Conservation (phyloP, 2,329 filamentous ascomycete species). For the Aureobasidium pullulans region DNA sequence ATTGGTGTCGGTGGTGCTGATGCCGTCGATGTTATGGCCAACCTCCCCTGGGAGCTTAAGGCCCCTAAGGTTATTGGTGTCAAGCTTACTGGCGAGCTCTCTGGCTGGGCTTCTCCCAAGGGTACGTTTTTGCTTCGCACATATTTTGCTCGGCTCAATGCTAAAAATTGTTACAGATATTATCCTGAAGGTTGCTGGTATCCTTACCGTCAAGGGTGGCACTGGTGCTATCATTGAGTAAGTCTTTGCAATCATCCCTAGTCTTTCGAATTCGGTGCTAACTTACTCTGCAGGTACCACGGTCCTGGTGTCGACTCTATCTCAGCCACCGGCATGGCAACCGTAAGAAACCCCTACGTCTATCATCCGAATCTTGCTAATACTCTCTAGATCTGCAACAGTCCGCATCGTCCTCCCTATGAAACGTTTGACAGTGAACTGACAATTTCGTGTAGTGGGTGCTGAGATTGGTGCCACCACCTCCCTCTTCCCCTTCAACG, state of each 20-base stretch:
- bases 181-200: conserved; percentile 94
- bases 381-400: no score
- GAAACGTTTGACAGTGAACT: not conserved
- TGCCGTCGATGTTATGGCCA: conserved; percentile 96
- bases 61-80: conserved; percentile 96
- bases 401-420: no score
- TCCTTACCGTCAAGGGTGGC: conserved; percentile 95
- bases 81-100: conserved; percentile 81
- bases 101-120: conserved; percentile 90
- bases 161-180: conserved; percentile 57
- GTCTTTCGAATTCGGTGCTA: conserved; percentile 15
- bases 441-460: conserved; percentile 22
- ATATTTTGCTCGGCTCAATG: not conserved
- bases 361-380: no score
- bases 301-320: conserved; percentile 67
- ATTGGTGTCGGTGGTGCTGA: conserved; percentile 98
- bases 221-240: conserved; percentile 88
- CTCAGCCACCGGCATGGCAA: conserved; percentile 69
- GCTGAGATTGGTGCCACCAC: conserved; percentile 80
- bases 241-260: conserved; percentile 26
- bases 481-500: conserved; percentile 94
- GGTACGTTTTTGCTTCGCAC: conserved; percentile 46
- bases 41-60: conserved; percentile 96
- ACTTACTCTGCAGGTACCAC: not conserved
- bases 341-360: not conserved